Evolutionary conservation across 352 stramenopile species (phyloP), one percentile per base, ranked within the genome.

Genomic region (Aphanomyces cochlioides): DNA sequence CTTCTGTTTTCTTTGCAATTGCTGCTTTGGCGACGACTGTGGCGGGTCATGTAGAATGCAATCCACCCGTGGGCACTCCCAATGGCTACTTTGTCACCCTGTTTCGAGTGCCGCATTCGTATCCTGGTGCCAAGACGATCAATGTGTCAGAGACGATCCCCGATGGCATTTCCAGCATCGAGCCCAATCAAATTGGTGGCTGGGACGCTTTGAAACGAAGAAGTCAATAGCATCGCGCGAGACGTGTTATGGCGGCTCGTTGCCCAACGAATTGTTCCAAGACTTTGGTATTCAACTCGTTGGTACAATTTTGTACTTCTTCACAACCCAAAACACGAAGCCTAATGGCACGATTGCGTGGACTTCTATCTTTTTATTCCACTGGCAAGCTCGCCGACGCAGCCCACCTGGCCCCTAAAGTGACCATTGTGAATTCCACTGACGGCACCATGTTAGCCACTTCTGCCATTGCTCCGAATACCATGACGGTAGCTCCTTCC

Each of bases 201-300:
- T 69, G 63, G 63, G 59, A 69, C 37, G 63, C 3, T 21, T 56
- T n/a, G 38, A 12, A 6, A 57, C 48, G 4, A 36, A 17, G 3
- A 47, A 19, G n/a, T 28, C 36, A 48, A 66, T 36, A 17, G n/a
- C 47, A 69, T 6, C 19, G 50, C n/a, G n/a, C n/a, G n/a, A n/a
- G 13, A 69, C 63, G 47, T 69, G 63, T 41, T 69, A 69, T 40
- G 63, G 8, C 17, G 63, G 63, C 3, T 47, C 48, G 50, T 28
- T 69, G 19, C 63, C 63, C 4, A 47, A 69, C 38, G 43, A 47
- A 4, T 40, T 69, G 5, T 69, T 59, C 63, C 36, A 19, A 8
- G 63, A 69, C 50, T 69, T 69, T 69, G 63, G 63, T 28, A 19
- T 69, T 15, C 63, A 69, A 40, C 21, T 69, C 6, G 37, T 69